These are phyloP conservation scores for Phytophthora hybrid DNA, from an alignment of 352 stramenopile species.

Conservation along the genomic window DNA sequence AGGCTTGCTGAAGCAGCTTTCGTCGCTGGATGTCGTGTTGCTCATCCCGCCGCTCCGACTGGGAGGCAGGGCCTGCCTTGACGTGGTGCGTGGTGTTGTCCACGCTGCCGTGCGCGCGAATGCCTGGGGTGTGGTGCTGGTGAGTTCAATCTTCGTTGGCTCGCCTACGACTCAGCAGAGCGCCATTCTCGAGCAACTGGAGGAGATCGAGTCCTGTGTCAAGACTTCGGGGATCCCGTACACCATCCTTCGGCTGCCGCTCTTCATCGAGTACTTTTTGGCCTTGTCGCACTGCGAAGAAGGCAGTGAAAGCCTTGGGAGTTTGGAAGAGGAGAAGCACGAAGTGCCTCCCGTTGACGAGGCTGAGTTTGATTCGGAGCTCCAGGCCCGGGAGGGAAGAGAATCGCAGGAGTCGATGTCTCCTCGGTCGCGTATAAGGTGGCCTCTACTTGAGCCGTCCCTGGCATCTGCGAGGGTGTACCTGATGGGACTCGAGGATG, in stretches of 20 bases:
- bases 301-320: slow-evolving; percentile 18
- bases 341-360: slow-evolving; percentile 10
- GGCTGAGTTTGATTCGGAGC: slow-evolving; percentile 18
- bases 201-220: slow-evolving; percentile 69
- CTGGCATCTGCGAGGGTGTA: slow-evolving; percentile 55
- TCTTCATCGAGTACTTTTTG: slow-evolving; percentile 88
- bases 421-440: slow-evolving; percentile 41
- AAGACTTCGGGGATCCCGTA: slow-evolving; percentile 67
- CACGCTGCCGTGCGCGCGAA: slow-evolving; percentile 56
- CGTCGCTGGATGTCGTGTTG: slow-evolving; percentile 69
- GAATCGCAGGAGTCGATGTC: slow-evolving; percentile 20
- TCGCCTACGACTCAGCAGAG: slow-evolving; percentile 39
- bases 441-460: slow-evolving; percentile 54
- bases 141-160: slow-evolving; percentile 74
- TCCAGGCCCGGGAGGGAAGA: slow-evolving; percentile 14
- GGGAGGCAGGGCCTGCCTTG: slow-evolving; percentile 55
- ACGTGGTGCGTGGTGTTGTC: slow-evolving; percentile 63
- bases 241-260: slow-evolving; percentile 67
- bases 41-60: slow-evolving; percentile 76
- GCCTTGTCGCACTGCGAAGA: slow-evolving; percentile 47
- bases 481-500: slow-evolving; percentile 63
- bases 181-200: slow-evolving; percentile 59
- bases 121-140: slow-evolving; percentile 78
- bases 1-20: slow-evolving; percentile 69
- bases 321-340: slow-evolving; percentile 45